Conservation (phyloP, 495 filamentous ascomycete species). For the Tetracladium setigerum region DNA sequence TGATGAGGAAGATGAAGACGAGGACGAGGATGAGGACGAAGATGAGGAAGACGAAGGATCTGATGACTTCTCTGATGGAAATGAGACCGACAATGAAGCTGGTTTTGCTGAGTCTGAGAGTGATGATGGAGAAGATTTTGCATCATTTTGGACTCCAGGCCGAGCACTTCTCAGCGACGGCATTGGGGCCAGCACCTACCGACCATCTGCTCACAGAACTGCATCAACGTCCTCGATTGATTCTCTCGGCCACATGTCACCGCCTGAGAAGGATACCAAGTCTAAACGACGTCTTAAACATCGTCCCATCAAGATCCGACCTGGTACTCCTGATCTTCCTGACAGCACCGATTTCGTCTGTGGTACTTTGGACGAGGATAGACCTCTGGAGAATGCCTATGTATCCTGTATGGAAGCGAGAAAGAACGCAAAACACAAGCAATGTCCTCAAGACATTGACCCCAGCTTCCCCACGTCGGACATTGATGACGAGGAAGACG, state of each 20-base stretch:
- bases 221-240: conserved; percentile 59
- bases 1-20: conserved; percentile 46
- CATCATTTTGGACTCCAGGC: conserved; percentile 63
- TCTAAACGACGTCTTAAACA: conserved; percentile 20
- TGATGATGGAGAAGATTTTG: conserved; percentile 62
- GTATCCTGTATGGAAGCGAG: conserved; percentile 76
- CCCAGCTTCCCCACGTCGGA: conserved; percentile 94
- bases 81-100: conserved; percentile 92
- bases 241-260: conserved; percentile 40
- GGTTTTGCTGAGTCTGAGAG: conserved; percentile 86
- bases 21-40: no score
- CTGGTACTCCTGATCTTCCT: conserved; percentile 74
- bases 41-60: conserved; percentile 30
- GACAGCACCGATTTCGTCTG: conserved; percentile 98
- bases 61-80: conserved; percentile 59
- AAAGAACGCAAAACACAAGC: conserved; percentile 66
- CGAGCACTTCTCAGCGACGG: neutral
- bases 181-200: conserved; percentile 27
- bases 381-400: conserved; percentile 87
- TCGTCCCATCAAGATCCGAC: conserved; percentile 52
- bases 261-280: conserved; percentile 18
- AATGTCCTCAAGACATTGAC: conserved; percentile 91
- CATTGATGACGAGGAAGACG: conserved; percentile 67
- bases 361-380: conserved; percentile 92
- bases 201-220: conserved; percentile 35